Evolutionary conservation across 176 grass and related monocot genomes (phyloP), one percentile per base, ranked within the genome.

Genomic region (Triticum timopheevii): DNA sequence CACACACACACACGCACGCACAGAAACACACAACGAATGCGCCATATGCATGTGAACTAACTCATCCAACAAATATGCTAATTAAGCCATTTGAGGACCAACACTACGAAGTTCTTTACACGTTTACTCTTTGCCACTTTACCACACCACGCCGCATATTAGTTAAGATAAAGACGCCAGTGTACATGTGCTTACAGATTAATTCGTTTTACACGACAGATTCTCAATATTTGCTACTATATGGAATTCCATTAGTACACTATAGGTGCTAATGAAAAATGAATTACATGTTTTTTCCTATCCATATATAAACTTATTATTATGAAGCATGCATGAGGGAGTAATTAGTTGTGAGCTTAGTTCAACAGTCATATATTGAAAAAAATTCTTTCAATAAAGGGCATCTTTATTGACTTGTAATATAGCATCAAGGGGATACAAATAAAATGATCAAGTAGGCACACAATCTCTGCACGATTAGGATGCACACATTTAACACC

Each of bases 31-130:
- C 28, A 44, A 33, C n/a, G 58, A 87, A 73, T 35, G 39, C 36
- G 17, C 28, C 69, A 85, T 27, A 73, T 82, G 42, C 86, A 44
- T 67, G 70, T 76, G 71, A 68, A 19, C 30, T 71, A 58, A 56
- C n/a, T 68, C 52, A 82, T 9, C n/a, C 38, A 28, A 40, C 28
- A 66, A 49, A 67, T 31, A 87, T 27, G 34, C 72, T 30, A 49
- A 72, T 3, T 44, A 44, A 44, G 7, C 13, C 13, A 27, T 49
- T 42, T 75, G 72, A 56, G 52, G 13, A 75, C 72, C 40, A 49
- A 50, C 13, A 50, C 15, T 61, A 61, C 31, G 4, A 58, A 20
- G 34, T 77, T 76, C 16, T 28, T 42, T 44, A 44, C 23, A 66
- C 23, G 23, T 54, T 28, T 76, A 82, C 44, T 59, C 8, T 58